Conservation (phyloP, 2,329 filamentous ascomycete genomes). For the Alternaria conjuncta region DNA sequence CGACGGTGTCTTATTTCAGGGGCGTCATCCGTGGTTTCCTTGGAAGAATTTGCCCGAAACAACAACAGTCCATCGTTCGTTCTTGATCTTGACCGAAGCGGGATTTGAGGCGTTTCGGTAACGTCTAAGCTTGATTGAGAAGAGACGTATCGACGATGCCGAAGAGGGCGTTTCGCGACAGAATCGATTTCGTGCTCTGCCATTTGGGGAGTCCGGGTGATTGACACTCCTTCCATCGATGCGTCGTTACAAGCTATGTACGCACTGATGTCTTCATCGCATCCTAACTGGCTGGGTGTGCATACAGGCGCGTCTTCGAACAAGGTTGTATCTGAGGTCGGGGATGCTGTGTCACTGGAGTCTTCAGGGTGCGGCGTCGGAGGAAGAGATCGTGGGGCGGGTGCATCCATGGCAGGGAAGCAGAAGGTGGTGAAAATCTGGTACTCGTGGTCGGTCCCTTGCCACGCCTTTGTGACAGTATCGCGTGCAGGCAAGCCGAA, state of each 20-base stretch:
- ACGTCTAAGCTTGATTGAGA: background rate
- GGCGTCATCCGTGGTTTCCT: background rate
- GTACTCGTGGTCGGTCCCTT: background rate
- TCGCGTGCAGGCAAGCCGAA: background rate
- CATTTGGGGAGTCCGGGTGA: background rate
- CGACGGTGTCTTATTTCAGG: constrained; percentile 6
- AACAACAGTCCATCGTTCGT: constrained; percentile 16
- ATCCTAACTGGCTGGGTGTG: background rate
- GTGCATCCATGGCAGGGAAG: background rate
- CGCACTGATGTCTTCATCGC: background rate
- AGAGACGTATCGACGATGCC: background rate
- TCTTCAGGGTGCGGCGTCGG: background rate
- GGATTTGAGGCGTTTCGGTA: background rate
- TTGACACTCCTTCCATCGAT: background rate
- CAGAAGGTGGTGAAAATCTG: background rate
- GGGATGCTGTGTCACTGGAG: constrained; percentile 4
- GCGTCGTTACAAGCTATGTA: background rate
- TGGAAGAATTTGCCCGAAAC: constrained; percentile 12
- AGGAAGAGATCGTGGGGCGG: background rate
- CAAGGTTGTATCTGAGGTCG: constrained; percentile 15
- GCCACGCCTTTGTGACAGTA: background rate
- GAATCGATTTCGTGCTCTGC: background rate
- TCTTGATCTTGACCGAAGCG: constrained; percentile 7
- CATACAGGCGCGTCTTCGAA: constrained; percentile 7
- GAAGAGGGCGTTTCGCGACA: background rate